phyloP scores from a whole-genome alignment of 345 rosid species.

The Excoecaria agallocha region DNA sequence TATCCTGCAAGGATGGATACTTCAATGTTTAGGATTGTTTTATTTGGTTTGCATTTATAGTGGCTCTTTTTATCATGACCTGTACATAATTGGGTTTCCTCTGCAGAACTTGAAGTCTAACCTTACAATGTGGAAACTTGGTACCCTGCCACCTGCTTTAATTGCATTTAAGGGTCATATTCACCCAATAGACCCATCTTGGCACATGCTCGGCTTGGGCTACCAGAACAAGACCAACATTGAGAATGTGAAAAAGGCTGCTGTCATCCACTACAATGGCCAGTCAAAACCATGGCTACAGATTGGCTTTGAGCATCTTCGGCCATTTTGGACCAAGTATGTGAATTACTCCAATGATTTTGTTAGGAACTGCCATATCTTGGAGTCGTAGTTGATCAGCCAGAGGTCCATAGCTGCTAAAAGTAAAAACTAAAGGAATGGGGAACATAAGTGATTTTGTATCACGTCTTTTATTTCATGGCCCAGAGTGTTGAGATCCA shows the following conservation, averaged over 20 bases:
- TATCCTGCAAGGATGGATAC: not conserved
- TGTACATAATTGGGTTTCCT: slow-evolving; percentile 13
- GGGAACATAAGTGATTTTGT: slow-evolving; percentile 27
- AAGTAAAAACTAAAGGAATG: slow-evolving; percentile 25
- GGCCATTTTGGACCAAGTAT: slow-evolving; percentile 95
- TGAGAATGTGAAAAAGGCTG: slow-evolving; percentile 70
- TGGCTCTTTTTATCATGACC: not conserved
- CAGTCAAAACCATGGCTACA: slow-evolving; percentile 97
- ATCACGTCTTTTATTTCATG: slow-evolving; percentile 22
- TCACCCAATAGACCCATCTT: slow-evolving; percentile 75
- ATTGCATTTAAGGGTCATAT: slow-evolving; percentile 89
- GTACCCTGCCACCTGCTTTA: slow-evolving; percentile 96
- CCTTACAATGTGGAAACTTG: slow-evolving; percentile 95
- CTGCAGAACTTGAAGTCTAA: slow-evolving; percentile 83
- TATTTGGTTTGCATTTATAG: not conserved
- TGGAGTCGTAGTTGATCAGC: slow-evolving; percentile 60
- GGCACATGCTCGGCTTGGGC: slow-evolving; percentile 99
- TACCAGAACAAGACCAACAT: slow-evolving; percentile 73
- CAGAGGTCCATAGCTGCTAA: slow-evolving; percentile 24
- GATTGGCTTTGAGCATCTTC: slow-evolving; percentile 93
- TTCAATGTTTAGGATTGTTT: not conserved
- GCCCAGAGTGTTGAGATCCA: slow-evolving; percentile 26
- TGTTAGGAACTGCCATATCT: slow-evolving; percentile 84
- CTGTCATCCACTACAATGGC: slow-evolving; percentile 94
- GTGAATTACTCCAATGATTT: slow-evolving; percentile 90